Base-by-base conservation (phyloP, 306 rosid species). In the Citrullus mucosospermus region DNA sequence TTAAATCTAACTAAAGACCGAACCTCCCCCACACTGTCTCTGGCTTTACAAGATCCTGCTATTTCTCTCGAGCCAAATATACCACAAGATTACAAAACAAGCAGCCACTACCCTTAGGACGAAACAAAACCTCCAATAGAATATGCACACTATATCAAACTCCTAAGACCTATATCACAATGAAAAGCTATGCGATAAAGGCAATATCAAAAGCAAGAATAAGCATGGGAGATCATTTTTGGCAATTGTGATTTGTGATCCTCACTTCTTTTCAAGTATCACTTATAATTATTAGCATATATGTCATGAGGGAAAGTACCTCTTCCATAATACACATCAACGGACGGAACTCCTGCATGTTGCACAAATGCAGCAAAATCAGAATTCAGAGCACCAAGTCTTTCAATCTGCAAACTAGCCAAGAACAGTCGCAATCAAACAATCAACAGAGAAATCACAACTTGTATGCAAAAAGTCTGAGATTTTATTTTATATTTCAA, bases 351-450 rank as follows among this genome's bases (percentile, higher is more conserved):
- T 46, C 98, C 98, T 14, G 98, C 96, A 79, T 92, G 95, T 48
- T 92, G 98, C 83, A 95, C 87, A 83, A 95, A 95, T 14, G 97
- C 89, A 62, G 93, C 97, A 81, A 89, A 95, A 86, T 95, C 98
- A 74, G 98, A 95, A 83, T 92, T 90, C 56, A 85, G 82, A 61
- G 90, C 85, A 76, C 96, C 84, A 25, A 92, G 92, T 85, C 98
- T 88, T 78, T 84, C 89, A 81, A 95, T 88, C 97, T 92, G 90
- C 84, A 86, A 82, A 58, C 66, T 80, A 81, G 83, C 78, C 78
- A 80, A 72, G 75, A 72, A 81, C 76, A 60, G 78, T 72, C 46
- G n/a, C 18, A 7, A 72, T 78, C 81, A 80, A 82, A 81, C 65
- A 80, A 80, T 66, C 13, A 70, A 72, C 16, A 53, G 30, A 48